Evolutionary conservation across 495 filamentous ascomycete genomes (phyloP), one percentile per base, ranked within the genome.

Genomic region (Lasiosphaeria ovina): DNA sequence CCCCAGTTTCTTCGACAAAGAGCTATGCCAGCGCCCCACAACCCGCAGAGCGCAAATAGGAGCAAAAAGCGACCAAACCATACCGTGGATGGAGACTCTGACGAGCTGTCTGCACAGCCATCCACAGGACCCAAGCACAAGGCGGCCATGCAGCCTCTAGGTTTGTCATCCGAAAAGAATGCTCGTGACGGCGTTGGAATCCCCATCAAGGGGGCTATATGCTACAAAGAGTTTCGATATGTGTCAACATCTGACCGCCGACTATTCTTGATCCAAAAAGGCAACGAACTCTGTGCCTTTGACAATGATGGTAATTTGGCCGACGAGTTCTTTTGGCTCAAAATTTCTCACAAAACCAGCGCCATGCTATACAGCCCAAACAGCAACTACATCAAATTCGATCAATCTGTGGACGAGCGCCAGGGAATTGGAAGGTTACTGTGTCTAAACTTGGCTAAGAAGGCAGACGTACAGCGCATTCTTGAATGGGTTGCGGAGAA

Each of bases 261-360:
- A 57, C 54, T 59, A 52, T 38, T 34, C 49, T 57, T 5, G 24
- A 14, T 11, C 54, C 45, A 50, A 3, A 48, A 8, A 6, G 49
- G 8, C 32, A 16, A 33, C 4, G 58, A 68, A 35, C 54, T 72
- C n/a, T 60, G 67, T 11, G 69, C 59, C 0, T 55, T 64, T 35
- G 50, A 17, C 3, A 12, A 34, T 1, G 42, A 64, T 35, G 64
- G 59, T 8, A 35, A 45, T n/a, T 36, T n/a, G 10, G 47, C 55
- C 4, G 17, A 53, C 12, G 35, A 55, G 32, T 59, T 35, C 52
- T 5, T 40, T 6, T 72, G 69, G 69, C 65, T 72, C 12, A 63
- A 55, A 14, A 65, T 72, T 24, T 59, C 62, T 3, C 12, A 6
- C 3, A 64, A 60, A 35, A 24, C 52, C 3, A 48, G 57, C 4